Evolutionary conservation across 345 rosid species (phyloP), one percentile per base, ranked within the genome.

Genomic region (Aquilaria yunnanensis): DNA sequence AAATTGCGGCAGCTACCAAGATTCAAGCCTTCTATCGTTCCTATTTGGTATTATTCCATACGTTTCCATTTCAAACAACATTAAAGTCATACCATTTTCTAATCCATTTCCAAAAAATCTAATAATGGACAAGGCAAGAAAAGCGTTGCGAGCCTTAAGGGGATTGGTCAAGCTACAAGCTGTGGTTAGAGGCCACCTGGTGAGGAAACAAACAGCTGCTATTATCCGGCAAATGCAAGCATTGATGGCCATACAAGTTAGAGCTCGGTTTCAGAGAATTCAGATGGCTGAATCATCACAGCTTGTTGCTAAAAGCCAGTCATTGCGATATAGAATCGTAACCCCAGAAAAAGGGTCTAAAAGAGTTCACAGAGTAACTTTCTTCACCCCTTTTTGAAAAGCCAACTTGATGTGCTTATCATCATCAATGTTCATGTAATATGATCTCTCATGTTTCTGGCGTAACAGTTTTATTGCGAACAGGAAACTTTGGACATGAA

Each of bases 101-200:
- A 37, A 37, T 37, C 43, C 43, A 37, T 37, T 37, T 37, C 43
- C 43, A 37, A 37, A 37, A 37, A 37, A 37, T 64, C 57, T 37
- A 9, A 4, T 37, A 1, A 37, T 37, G 30, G 61, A 41, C 50
- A 70, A 86, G 94, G 90, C 94, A 32, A 87, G 77, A 65, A 84
- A 65, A 67, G 90, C 90, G 2, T 67, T 87, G 69, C 50, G 59
- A 43, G 90, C 90, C 53, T 67, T 87, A 34, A 84, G 61, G 69
- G 82, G 68, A 32, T 72, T 87, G 9, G 94, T 87, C 43, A 87
- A 84, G 75, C 54, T 87, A 32, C 93, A 87, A 64, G 93, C 85
- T 12, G 45, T 75, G 10, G 86, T 73, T 61, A 77, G 89, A 57
- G 93, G 93, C 67, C 77, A 80, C 77, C 66, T 73, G 16, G 93